These are phyloP conservation scores for Pistacia integerrima DNA, from an alignment of 345 rosid genomes.

Conservation along the genomic window DNA sequence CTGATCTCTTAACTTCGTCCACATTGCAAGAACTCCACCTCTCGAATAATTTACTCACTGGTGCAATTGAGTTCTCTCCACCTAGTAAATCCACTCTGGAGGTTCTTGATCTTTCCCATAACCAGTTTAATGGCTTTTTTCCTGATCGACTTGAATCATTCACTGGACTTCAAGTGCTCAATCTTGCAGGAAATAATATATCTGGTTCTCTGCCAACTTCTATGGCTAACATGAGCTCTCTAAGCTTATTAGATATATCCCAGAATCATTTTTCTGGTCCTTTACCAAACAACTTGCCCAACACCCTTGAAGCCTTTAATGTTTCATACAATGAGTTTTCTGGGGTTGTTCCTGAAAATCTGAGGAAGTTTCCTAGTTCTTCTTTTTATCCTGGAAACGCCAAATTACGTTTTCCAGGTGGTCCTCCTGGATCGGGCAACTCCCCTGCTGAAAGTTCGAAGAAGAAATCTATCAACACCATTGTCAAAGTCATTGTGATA, in stretches of 20 bases:
- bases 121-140: conserved; percentile 66
- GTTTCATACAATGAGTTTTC: conserved; percentile 85
- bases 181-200: conserved; percentile 77
- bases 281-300: conserved; percentile 71
- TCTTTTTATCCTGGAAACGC: conserved; percentile 89
- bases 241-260: conserved; percentile 71
- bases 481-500: conserved; percentile 70
- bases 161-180: conserved; percentile 64
- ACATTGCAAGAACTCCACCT: conserved; percentile 83
- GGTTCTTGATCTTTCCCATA: conserved; percentile 83
- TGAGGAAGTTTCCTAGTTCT: conserved; percentile 70
- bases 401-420: conserved; percentile 54
- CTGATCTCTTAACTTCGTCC: conserved; percentile 59
- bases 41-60: conserved; percentile 60
- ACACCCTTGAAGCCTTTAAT: conserved; percentile 61
- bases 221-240: conserved; percentile 60
- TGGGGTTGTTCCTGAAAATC: conserved; percentile 84
- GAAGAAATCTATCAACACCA: conserved; percentile 49
- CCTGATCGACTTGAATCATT: conserved; percentile 72
- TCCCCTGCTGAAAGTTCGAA: conserved; percentile 41
- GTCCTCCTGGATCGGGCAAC: conserved; percentile 48
- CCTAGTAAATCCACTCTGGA: conserved; percentile 53
- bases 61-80: conserved; percentile 54
- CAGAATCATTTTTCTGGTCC: conserved; percentile 80
- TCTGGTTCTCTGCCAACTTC: conserved; percentile 90